phyloP scores from a whole-genome alignment of 2,329 filamentous ascomycete genomes.

The Botrytis porri region DNA sequence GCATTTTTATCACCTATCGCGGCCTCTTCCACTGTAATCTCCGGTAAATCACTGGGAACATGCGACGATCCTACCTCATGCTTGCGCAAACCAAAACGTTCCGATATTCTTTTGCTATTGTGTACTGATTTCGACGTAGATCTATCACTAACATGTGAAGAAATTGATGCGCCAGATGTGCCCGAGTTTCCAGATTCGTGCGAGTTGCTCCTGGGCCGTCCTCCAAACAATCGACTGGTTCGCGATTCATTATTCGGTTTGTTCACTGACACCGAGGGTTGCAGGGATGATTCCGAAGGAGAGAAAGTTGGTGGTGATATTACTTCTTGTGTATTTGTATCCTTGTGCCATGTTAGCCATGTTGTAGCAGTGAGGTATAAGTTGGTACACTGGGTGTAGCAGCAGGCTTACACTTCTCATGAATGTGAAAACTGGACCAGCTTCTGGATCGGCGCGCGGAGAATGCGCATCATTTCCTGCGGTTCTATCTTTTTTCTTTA shows the following conservation, averaged over 20 bases:
- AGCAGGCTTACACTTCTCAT: conserved; percentile 58
- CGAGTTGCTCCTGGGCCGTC: conserved; percentile 42
- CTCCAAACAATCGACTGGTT: conserved; percentile 38
- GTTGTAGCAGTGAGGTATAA: conserved; percentile 4
- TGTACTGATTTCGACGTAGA: not conserved
- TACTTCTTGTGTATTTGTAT: conserved; percentile 75
- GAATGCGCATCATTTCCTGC: conserved; percentile 39
- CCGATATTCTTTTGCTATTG: conserved; percentile 53
- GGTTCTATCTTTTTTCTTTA: conserved; percentile 61
- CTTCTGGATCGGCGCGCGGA: conserved; percentile 29
- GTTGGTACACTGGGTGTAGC: not conserved
- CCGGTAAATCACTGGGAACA: conserved; percentile 76
- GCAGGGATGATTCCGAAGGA: conserved; percentile 39
- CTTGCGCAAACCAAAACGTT: conserved; percentile 66
- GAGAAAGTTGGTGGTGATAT: conserved; percentile 64
- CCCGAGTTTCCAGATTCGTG: conserved; percentile 46
- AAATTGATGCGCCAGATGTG: conserved; percentile 26
- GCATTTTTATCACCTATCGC: conserved; percentile 45
- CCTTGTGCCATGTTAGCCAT: conserved; percentile 39
- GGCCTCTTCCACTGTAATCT: conserved; percentile 51
- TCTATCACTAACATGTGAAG: conserved; percentile 23
- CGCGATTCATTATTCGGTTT: conserved; percentile 28
- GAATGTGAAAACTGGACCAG: conserved; percentile 64
- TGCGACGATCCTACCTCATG: conserved; percentile 62
- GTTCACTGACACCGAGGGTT: conserved; percentile 20